Conservation (phyloP, 331 rosid genomes). For the Malus hybrid region DNA sequence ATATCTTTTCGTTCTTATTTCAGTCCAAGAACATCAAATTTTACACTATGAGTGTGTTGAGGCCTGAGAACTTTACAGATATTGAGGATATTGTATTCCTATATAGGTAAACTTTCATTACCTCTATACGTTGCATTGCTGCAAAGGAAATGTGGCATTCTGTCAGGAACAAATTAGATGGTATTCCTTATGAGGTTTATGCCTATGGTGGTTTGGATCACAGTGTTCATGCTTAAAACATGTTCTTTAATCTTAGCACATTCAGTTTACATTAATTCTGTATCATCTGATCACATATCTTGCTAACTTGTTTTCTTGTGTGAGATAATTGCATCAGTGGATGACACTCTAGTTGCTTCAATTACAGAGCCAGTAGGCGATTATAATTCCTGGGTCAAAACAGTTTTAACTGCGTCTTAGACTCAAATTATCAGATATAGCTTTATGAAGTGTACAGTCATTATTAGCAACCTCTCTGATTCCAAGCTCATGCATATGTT, state of each 20-base stretch:
- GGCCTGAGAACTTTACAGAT: slow-evolving; percentile 55
- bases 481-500: background rate
- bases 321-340: background rate
- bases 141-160: background rate
- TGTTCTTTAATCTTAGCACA: background rate
- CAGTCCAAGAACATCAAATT: slow-evolving; percentile 76
- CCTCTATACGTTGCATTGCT: slow-evolving; percentile 6
- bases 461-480: background rate
- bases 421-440: background rate
- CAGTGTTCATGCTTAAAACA: background rate
- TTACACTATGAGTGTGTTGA: slow-evolving; percentile 85
- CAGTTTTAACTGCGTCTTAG: background rate
- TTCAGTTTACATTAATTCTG: background rate
- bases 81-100: slow-evolving; percentile 66
- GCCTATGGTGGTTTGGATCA: slow-evolving; percentile 1
- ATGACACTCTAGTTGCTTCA: background rate
- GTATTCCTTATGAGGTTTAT: slow-evolving; percentile 1
- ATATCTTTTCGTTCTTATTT: slow-evolving; percentile 19
- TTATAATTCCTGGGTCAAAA: background rate
- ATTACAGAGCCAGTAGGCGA: background rate
- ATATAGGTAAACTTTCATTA: slow-evolving; percentile 58
- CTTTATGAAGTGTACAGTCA: background rate
- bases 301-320: background rate
- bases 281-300: background rate
- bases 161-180: background rate